These are phyloP conservation scores for Pichia norvegensis DNA, from an alignment of 1,139 yeast species.

Conservation along the genomic window DNA sequence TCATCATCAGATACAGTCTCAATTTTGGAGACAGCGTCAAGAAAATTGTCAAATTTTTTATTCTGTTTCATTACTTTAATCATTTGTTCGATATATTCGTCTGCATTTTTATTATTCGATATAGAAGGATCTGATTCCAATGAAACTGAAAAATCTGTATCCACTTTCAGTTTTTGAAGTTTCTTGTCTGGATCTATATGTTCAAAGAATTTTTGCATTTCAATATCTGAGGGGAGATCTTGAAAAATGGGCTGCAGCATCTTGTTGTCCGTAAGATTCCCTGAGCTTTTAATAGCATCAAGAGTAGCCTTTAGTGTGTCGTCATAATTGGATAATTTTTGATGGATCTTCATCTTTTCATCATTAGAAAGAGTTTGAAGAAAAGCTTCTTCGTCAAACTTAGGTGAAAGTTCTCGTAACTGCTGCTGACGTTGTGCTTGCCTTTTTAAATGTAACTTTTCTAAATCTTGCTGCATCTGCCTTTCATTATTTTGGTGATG, in stretches of 20 bases:
- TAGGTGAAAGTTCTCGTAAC: not conserved
- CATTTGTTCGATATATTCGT: conserved; percentile 21
- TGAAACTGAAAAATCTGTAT: conserved; percentile 4
- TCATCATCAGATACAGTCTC: conserved; percentile 9
- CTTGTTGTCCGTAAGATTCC: conserved; percentile 21
- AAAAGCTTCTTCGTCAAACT: not conserved
- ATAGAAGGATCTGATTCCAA: conserved; percentile 3
- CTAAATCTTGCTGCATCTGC: not conserved
- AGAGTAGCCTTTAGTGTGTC: conserved; percentile 26
- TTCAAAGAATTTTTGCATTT: conserved; percentile 7
- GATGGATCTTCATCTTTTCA: conserved; percentile 13
- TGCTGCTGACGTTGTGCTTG: not conserved
- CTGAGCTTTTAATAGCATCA: conserved; percentile 25
- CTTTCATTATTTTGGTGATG: not conserved
- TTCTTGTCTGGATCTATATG: conserved; percentile 4
- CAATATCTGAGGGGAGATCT: conserved; percentile 4
- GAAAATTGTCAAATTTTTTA: conserved; percentile 20
- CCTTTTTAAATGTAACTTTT: not conserved
- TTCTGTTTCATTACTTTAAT: conserved; percentile 19
- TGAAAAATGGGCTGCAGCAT: conserved; percentile 4
- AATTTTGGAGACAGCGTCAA: conserved; percentile 17
- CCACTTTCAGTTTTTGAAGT: conserved; percentile 7
- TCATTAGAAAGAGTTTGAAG: conserved; percentile 5
- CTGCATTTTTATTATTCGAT: conserved; percentile 9
- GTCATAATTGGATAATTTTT: conserved; percentile 18